Evolutionary conservation across 441 rosid species (phyloP).

Genomic region (Pelargonium cotyledonis): DNA sequence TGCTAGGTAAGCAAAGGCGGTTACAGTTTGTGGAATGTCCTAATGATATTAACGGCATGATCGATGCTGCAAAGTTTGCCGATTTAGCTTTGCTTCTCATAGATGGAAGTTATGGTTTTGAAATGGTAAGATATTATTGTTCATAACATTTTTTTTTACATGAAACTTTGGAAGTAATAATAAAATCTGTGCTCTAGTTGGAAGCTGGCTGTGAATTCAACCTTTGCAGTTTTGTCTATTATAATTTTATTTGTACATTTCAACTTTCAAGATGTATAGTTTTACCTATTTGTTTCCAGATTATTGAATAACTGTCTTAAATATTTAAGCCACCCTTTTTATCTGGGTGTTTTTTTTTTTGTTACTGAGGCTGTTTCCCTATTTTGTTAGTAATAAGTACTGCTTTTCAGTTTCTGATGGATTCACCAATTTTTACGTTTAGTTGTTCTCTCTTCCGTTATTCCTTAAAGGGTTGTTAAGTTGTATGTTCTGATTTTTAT

Average conservation of each 20-base stretch:
- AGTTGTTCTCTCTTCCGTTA: background rate
- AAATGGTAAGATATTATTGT: constrained; percentile 67
- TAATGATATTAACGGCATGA: constrained; percentile 89
- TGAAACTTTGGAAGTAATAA: constrained; percentile 2
- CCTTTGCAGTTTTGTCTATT: no score
- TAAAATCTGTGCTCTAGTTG: background rate
- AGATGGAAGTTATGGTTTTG: constrained; percentile 95
- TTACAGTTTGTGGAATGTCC: constrained; percentile 93
- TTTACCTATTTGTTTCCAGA: no score
- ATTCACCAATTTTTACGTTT: constrained; percentile 3
- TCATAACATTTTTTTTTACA: background rate
- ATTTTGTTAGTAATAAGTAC: constrained; percentile 4
- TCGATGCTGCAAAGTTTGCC: constrained; percentile 84
- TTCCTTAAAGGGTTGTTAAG: background rate
- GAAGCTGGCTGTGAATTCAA: background rate
- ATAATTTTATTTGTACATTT: no score
- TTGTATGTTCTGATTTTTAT: constrained; percentile 8
- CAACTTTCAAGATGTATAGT: no score
- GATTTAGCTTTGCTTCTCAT: constrained; percentile 79
- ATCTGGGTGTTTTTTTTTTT: background rate
- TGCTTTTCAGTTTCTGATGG: constrained; percentile 5
- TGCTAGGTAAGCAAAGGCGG: constrained; percentile 62
- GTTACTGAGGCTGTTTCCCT: background rate
- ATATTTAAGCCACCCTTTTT: background rate
- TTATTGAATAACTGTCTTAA: no score